Percentiles rank a stretch among this genome's conserved stretches.
Conservation (phyloP, 805 yeast genomes). For the Schwanniomyces vanrijiae region DNA sequence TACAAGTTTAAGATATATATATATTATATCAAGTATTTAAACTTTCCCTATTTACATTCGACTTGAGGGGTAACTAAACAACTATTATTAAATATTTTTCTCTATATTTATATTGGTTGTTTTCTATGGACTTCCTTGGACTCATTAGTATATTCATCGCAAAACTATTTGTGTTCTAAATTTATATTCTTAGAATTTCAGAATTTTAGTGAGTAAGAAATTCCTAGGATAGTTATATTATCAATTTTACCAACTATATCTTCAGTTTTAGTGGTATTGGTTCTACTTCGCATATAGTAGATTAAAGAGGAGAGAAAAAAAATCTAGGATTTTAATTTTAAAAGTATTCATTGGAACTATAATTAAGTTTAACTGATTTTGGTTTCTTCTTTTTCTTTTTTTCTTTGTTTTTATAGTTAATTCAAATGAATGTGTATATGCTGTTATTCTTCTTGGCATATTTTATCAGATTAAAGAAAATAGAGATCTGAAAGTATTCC, state of each 20-base stretch:
- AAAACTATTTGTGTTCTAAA: slow-evolving; percentile 27
- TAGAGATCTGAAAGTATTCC: slow-evolving; percentile 35
- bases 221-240: slow-evolving; percentile 35
- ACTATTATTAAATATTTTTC: slow-evolving; percentile 36
- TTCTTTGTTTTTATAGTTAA: slow-evolving; percentile 35
- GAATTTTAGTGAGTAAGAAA: slow-evolving; percentile 27
- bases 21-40: slow-evolving; percentile 37
- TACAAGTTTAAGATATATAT: slow-evolving; percentile 37
- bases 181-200: slow-evolving; percentile 21
- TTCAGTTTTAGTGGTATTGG: slow-evolving; percentile 43
- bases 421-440: slow-evolving; percentile 26
- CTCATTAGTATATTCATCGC: slow-evolving; percentile 38
- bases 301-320: slow-evolving; percentile 29
- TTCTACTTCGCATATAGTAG: slow-evolving; percentile 43
- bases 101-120: slow-evolving; percentile 34
- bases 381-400: slow-evolving; percentile 40
- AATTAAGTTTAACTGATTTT: slow-evolving; percentile 41
- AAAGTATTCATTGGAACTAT: slow-evolving; percentile 40
- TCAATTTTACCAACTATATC: slow-evolving; percentile 38
- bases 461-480: slow-evolving; percentile 37
- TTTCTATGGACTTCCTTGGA: slow-evolving; percentile 36
- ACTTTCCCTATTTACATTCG: slow-evolving; percentile 29
- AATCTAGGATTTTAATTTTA: slow-evolving; percentile 39
- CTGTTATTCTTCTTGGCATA: slow-evolving; percentile 42
- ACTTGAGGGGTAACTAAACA: slow-evolving; percentile 36